Conservation (phyloP, 495 filamentous ascomycete genomes). For the Penicillium canariense region DNA sequence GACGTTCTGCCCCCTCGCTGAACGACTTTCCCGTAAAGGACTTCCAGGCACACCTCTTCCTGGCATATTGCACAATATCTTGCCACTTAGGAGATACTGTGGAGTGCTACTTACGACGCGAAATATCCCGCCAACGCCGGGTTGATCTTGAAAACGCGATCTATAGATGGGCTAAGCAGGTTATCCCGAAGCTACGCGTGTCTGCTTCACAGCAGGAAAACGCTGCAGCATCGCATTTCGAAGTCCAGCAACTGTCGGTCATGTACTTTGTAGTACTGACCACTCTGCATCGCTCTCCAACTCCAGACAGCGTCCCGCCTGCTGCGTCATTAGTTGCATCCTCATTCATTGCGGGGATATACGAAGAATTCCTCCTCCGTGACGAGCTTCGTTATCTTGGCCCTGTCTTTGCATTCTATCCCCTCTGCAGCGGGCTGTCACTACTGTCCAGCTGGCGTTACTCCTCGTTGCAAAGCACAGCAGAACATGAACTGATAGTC, state of each 20-base stretch:
- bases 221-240: conserved; percentile 16
- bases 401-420: conserved; percentile 30
- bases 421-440: conserved; percentile 25
- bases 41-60: conserved; percentile 24
- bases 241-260: conserved; percentile 26
- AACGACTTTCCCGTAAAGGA: conserved; percentile 26
- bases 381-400: conserved; percentile 30
- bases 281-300: conserved; percentile 27
- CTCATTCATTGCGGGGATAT: conserved; percentile 31
- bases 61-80: conserved; percentile 29
- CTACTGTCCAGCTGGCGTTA: conserved; percentile 30
- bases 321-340: conserved; percentile 27
- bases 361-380: conserved; percentile 31
- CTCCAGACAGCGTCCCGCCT: conserved; percentile 25
- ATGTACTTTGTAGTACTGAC: conserved; percentile 32
- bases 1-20: conserved; percentile 33
- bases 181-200: conserved; percentile 24
- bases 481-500: conserved; percentile 30
- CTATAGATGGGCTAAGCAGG: conserved; percentile 32
- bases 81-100: conserved; percentile 30
- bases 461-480: conserved; percentile 22
- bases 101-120: conserved; percentile 24
- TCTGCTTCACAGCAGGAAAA: conserved; percentile 21
- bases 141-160: conserved; percentile 30
- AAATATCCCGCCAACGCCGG: conserved; percentile 26